Base-by-base conservation (phyloP, 257 asterid species). In the Coffea eugenioides region DNA sequence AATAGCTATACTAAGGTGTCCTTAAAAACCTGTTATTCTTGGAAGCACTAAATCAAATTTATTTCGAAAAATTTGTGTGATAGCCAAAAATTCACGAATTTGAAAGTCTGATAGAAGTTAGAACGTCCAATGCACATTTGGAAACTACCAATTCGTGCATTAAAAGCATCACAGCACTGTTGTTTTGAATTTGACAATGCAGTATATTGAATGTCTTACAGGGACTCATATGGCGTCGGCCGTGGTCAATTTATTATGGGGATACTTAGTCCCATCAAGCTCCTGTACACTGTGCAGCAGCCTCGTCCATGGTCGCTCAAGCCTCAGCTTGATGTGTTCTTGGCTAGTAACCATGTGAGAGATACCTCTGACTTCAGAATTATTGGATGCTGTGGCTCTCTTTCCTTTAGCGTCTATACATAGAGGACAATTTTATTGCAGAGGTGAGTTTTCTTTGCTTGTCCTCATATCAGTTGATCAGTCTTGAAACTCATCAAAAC, bases 201-300 rank as follows among this genome's bases (percentile, higher is more conserved):
- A 57, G 23, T 18, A 7, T 61, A 8, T 20, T 21, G 0, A 1
- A 21, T 18, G 6, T 7, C 7, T 51, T 36, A 23, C n/a, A 84
- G 90, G 85, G 66, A 31, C 54, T 80, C 43, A 64, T 79, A 61
- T 71, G 77, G 83, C 82, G 83, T 21, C 76, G 83, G 46, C 81
- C 74, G 72, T 88, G 92, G 90, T 77, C 56, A 71, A 86, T 88
- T 79, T 87, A 86, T 75, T 52, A 73, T 0, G 89, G 90, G 73
- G 90, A 84, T 31, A 78, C 80, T 77, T 75, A 36, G 9, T 64
- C 3, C 36, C 69, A 64, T 15, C 36, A 64, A 10, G 31, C 31
- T 27, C 31, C 69, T 64, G 15, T 64, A 64, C 39, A 64, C 69
- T 64, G 69, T 64, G 69, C 69, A 64, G 69, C 31, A 64, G 69